Percentiles rank a stretch among this genome's conserved stretches.
Evolutionary conservation across 306 rosid genomes (phyloP).

Genomic region (Albizia julibrissin): DNA sequence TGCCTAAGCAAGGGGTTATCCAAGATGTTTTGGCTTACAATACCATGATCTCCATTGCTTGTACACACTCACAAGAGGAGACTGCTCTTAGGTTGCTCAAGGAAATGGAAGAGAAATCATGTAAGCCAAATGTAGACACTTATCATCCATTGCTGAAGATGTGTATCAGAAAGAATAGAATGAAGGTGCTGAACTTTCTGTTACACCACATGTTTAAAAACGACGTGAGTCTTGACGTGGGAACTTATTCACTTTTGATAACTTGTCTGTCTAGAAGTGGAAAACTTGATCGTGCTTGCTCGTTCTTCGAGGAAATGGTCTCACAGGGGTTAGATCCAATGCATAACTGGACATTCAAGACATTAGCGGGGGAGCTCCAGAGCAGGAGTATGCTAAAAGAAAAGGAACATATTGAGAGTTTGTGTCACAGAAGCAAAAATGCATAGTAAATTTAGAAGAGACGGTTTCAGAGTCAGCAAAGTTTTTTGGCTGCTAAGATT

Average conservation of each 20-base stretch:
- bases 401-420: constrained; percentile 52
- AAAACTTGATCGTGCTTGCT: constrained; percentile 55
- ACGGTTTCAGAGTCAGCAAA: neutral
- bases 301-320: constrained; percentile 67
- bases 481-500: neutral
- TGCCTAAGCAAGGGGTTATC: constrained; percentile 66
- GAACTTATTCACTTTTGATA: constrained; percentile 65
- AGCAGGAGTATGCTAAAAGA: constrained; percentile 59
- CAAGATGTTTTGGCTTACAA: constrained; percentile 51
- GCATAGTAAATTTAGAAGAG: neutral
- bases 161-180: constrained; percentile 81
- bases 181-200: constrained; percentile 74
- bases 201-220: constrained; percentile 77
- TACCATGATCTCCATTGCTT: constrained; percentile 66
- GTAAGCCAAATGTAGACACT: constrained; percentile 63
- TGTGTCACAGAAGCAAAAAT: constrained; percentile 26
- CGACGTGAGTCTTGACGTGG: constrained; percentile 58
- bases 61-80: constrained; percentile 75
- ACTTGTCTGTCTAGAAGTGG: constrained; percentile 52
- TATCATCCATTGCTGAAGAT: constrained; percentile 83
- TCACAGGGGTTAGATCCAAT: constrained; percentile 46
- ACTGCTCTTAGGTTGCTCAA: constrained; percentile 73
- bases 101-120: constrained; percentile 70
- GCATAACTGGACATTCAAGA: constrained; percentile 36
- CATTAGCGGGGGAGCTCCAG: constrained; percentile 53